A percentile compares a stretch with the other conserved stretches of the same genome.
Evolutionary conservation across 345 rosid species (phyloP).

Genomic region (Microthlaspi erraticum): DNA sequence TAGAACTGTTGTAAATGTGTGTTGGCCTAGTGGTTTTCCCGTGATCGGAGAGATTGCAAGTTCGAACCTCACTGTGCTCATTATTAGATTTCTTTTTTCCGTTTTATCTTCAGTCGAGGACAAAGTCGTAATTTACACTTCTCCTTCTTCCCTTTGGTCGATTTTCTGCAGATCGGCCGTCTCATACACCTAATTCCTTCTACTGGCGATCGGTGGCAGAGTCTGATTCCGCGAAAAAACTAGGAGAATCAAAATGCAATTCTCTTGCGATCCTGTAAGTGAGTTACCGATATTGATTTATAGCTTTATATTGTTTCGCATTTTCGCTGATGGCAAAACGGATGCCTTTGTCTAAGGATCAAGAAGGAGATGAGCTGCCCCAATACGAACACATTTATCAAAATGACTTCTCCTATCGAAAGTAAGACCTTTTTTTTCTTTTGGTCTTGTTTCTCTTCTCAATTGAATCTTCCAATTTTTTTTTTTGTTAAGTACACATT

Average conservation of each 20-base stretch:
- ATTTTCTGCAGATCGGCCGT: no score
- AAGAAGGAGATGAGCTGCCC: slow-evolving; percentile 53
- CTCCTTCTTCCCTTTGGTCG: no score
- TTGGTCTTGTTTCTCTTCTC: background rate
- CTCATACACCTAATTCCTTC: background rate
- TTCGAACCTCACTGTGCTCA: no score
- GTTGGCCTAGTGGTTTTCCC: no score
- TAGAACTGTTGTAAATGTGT: no score
- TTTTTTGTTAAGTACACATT: background rate
- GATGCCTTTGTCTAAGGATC: slow-evolving; percentile 51
- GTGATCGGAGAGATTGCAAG: no score
- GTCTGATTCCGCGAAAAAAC: background rate
- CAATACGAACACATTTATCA: slow-evolving; percentile 66
- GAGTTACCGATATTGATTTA: slow-evolving; percentile 19
- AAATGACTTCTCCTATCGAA: slow-evolving; percentile 74
- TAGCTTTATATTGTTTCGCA: background rate
- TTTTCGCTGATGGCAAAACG: background rate
- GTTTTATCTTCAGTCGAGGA: no score
- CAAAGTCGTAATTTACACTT: no score
- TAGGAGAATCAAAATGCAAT: slow-evolving; percentile 36
- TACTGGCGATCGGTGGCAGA: background rate
- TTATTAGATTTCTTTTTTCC: no score
- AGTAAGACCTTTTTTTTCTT: slow-evolving; percentile 48
- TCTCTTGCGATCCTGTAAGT: slow-evolving; percentile 47
- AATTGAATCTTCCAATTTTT: background rate